phyloP scores from a whole-genome alignment of 176 grass and related monocot genomes.

The Tillandsia leiboldiana region DNA sequence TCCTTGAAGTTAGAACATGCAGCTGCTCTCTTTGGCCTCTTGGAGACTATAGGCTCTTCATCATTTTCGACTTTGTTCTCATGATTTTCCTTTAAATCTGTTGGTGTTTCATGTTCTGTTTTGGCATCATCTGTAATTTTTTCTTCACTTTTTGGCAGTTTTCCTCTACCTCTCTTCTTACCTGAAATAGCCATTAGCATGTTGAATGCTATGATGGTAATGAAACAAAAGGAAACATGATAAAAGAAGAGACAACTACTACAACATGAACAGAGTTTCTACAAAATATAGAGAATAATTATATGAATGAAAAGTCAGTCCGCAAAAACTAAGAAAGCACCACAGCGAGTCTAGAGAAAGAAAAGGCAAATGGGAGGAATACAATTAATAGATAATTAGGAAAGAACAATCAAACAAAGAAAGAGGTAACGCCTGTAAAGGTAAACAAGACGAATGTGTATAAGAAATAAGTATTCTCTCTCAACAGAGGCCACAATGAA shows the following conservation, averaged over 20 bases:
- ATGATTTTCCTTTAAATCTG: conserved; percentile 14
- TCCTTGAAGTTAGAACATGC: conserved; percentile 79
- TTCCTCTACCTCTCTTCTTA: conserved; percentile 54
- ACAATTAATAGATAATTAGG: neutral
- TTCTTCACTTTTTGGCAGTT: conserved; percentile 42
- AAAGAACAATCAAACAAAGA: neutral
- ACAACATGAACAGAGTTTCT: conserved; percentile 7
- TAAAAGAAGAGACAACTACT: conserved; percentile 6
- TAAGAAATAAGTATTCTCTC: neutral
- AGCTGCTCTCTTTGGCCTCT: conserved; percentile 68
- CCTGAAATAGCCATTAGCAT: conserved; percentile 37
- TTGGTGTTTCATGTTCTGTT: conserved; percentile 6
- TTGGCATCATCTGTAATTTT: conserved; percentile 29
- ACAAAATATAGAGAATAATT: conserved; percentile 2
- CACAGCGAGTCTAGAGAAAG: neutral
- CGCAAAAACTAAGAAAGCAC: conserved; percentile 2
- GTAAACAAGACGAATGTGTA: neutral
- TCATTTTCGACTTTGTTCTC: conserved; percentile 28
- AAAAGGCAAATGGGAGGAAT: neutral
- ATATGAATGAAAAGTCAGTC: neutral
- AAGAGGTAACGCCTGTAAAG: neutral
- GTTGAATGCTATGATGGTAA: conserved; percentile 12
- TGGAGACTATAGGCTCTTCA: conserved; percentile 20
- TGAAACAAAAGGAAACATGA: conserved; percentile 6
- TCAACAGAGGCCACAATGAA: neutral